Conservation (phyloP, 768 basidiomycete genomes). For the Austroboletus eburneus region DNA sequence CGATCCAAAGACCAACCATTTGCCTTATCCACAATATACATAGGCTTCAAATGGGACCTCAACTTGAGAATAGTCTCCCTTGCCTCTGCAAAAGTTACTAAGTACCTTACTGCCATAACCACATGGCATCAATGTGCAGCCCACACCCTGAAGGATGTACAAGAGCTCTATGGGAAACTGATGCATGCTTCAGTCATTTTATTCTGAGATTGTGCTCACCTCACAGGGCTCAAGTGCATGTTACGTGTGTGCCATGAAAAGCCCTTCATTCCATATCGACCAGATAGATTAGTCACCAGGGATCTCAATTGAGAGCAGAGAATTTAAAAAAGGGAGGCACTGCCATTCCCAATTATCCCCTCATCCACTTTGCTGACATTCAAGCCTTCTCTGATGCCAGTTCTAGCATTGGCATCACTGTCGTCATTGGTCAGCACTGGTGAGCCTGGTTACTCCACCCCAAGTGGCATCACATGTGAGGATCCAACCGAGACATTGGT, state of each 20-base stretch:
- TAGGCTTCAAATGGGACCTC: conserved; percentile 37
- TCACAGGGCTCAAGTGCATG: conserved; percentile 39
- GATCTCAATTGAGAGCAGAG: background rate
- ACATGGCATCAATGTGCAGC: background rate
- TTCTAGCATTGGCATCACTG: conserved; percentile 3
- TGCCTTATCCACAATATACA: conserved; percentile 3
- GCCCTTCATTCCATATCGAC: conserved; percentile 30
- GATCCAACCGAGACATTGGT: background rate
- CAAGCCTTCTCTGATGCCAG: conserved; percentile 3
- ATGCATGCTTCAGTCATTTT: conserved; percentile 20
- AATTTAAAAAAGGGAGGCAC: background rate
- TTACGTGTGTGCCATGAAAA: conserved; percentile 21
- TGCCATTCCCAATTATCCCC: background rate
- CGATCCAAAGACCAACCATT: conserved; percentile 12
- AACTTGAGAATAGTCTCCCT: conserved; percentile 18
- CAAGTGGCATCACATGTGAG: background rate
- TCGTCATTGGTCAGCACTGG: background rate
- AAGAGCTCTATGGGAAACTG: conserved; percentile 7
- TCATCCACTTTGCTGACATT: background rate
- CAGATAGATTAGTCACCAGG: fast-evolving
- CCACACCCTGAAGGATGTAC: conserved; percentile 5
- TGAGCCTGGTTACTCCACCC: background rate
- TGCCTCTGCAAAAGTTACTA: conserved; percentile 19
- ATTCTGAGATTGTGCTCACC: conserved; percentile 32
- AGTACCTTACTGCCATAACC: conserved; percentile 7